Percentiles rank a stretch among this genome's conserved stretches.
These are phyloP conservation scores for Aaosphaeria pasadenensis DNA, from an alignment of 2,329 filamentous ascomycete genomes.

Conservation along the genomic window DNA sequence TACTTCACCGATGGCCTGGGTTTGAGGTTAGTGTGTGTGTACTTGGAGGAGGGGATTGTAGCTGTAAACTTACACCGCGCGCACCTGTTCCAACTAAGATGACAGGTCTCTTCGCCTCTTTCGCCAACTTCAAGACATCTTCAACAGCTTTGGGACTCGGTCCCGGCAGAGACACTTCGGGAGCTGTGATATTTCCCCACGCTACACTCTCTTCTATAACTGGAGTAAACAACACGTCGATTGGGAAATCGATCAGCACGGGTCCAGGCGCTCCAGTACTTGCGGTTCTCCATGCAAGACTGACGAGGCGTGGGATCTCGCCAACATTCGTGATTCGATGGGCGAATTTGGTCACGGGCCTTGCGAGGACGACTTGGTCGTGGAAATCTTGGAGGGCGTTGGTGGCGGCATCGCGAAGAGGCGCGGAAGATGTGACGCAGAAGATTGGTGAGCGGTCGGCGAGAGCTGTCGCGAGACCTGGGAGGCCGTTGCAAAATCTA, in stretches of 20 bases:
- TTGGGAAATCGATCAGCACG: conserved; percentile 39
- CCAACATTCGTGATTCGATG: conserved; percentile 44
- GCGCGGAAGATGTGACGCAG: conserved; percentile 45
- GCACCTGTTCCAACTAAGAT: conserved; percentile 45
- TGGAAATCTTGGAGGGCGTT: conserved; percentile 48
- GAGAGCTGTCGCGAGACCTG: conserved; percentile 46
- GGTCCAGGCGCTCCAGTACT: conserved; percentile 41
- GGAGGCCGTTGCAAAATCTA: conserved; percentile 46
- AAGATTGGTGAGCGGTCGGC: conserved; percentile 46
- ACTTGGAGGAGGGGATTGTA: neutral
- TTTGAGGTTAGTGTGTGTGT: neutral
- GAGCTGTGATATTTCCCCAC: conserved; percentile 41
- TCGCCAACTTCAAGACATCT: conserved; percentile 28
- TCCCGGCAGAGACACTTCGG: conserved; percentile 30
- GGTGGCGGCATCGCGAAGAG: conserved; percentile 45
- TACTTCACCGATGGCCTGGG: conserved; percentile 27
- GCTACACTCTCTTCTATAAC: conserved; percentile 35
- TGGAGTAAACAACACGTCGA: conserved; percentile 43
- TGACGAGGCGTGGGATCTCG: conserved; percentile 46
- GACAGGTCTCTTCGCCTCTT: conserved; percentile 36
- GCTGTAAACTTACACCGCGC: conserved; percentile 7
- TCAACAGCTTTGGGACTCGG: conserved; percentile 37
- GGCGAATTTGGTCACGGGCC: conserved; percentile 46
- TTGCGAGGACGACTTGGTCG: conserved; percentile 45
- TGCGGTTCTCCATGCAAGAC: conserved; percentile 41